A percentile compares a stretch with the other conserved stretches of the same genome.
Conservation (phyloP, 140 eudicot genomes). For the Senecio squalidus region DNA sequence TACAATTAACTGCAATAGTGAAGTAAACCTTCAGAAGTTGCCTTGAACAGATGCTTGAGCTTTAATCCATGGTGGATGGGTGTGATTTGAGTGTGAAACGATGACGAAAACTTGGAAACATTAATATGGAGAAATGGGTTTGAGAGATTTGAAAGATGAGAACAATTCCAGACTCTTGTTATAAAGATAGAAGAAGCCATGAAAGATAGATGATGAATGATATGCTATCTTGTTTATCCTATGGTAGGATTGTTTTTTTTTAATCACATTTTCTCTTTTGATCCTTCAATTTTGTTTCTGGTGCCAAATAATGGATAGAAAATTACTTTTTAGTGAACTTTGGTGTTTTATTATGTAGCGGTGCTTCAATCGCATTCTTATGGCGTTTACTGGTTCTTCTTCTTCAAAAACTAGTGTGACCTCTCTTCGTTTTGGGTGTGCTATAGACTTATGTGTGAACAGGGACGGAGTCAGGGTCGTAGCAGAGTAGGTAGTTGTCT, state of each 20-base stretch:
- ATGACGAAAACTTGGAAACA: constrained; percentile 15
- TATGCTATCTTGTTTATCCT: constrained; percentile 8
- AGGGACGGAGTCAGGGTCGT: too few relatives aligned
- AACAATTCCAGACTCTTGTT: not conserved
- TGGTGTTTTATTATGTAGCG: too few relatives aligned
- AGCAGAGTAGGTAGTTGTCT: too few relatives aligned
- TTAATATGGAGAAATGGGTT: not conserved
- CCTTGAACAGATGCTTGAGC: constrained; percentile 32
- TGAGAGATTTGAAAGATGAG: constrained; percentile 8
- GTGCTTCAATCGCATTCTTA: too few relatives aligned
- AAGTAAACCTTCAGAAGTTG: constrained; percentile 53
- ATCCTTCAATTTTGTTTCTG: constrained; percentile 9
- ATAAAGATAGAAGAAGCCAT: constrained; percentile 27
- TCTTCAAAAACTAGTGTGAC: too few relatives aligned
- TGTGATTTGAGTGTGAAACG: constrained; percentile 16
- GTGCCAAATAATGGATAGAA: not conserved
- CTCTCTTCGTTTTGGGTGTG: too few relatives aligned
- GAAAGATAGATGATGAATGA: constrained; percentile 9
- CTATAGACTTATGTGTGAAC: too few relatives aligned
- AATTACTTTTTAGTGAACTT: too few relatives aligned
- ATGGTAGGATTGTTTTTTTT: not conserved
- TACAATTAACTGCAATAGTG: too few relatives aligned
- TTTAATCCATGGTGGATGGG: constrained; percentile 21
- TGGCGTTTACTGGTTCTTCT: too few relatives aligned
- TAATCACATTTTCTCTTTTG: constrained; percentile 4